phyloP scores from a whole-genome alignment of 768 basidiomycete genomes.

The Trametes gibbosa region DNA sequence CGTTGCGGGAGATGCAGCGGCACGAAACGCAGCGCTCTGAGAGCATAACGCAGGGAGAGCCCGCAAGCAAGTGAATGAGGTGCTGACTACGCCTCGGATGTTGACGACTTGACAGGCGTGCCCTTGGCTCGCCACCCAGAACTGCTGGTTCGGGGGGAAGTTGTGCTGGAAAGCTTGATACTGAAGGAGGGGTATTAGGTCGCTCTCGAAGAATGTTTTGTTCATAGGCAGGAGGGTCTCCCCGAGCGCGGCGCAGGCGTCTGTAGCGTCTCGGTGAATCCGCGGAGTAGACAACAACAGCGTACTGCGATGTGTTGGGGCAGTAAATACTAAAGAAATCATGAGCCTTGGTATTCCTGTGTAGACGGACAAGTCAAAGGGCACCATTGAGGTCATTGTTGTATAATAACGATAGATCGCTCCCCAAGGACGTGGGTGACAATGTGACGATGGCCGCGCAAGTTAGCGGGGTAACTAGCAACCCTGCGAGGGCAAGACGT shows the following conservation, averaged over 20 bases:
- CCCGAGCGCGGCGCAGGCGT: constrained; percentile 21
- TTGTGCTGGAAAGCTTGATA: constrained; percentile 24
- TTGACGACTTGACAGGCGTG: constrained; percentile 23
- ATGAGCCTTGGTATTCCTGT: neutral
- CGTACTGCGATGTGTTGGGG: constrained; percentile 20
- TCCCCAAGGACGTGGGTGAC: constrained; percentile 12
- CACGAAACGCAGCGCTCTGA: constrained; percentile 21
- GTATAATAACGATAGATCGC: constrained; percentile 24
- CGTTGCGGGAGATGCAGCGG: constrained; percentile 12
- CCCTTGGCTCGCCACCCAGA: constrained; percentile 22
- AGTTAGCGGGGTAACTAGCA: neutral
- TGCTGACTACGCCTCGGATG: constrained; percentile 20
- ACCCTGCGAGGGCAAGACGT: neutral
- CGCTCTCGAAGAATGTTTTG: constrained; percentile 20
- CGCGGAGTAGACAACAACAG: constrained; percentile 19
- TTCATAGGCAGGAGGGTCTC: constrained; percentile 25
- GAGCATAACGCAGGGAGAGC: constrained; percentile 26
- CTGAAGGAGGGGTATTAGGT: constrained; percentile 22
- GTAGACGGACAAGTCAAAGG: neutral
- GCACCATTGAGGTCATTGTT: constrained; percentile 27
- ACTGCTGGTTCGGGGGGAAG: constrained; percentile 17
- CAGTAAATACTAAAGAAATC: constrained; percentile 15
- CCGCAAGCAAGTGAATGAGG: constrained; percentile 14
- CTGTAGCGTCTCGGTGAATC: constrained; percentile 10
- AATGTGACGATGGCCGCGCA: constrained; percentile 1